A percentile compares a stretch with the other conserved stretches of the same genome.
phyloP scores from a whole-genome alignment of 495 filamentous ascomycete species.

The Penicillium manginii region DNA sequence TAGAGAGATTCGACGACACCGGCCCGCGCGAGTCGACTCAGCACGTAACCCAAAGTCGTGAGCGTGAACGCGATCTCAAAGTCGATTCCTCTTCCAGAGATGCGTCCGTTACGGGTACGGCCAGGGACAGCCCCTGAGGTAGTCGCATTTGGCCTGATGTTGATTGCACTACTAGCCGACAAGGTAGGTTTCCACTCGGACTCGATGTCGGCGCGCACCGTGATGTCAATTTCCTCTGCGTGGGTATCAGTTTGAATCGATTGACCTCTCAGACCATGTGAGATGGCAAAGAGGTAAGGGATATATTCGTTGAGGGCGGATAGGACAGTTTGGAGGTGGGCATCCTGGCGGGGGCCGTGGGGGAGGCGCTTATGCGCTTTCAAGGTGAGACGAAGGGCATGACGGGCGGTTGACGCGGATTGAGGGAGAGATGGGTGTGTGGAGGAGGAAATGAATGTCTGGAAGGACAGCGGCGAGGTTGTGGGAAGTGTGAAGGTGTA shows the following conservation, averaged over 20 bases:
- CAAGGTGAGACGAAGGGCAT: conserved; percentile 73
- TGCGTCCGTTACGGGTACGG: conserved; percentile 45
- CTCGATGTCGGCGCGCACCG: conserved; percentile 57
- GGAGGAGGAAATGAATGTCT: conserved; percentile 66
- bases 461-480: conserved; percentile 80
- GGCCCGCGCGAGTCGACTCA: conserved; percentile 69
- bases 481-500: conserved; percentile 84
- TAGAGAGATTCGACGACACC: conserved; percentile 57
- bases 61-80: conserved; percentile 82
- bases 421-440: conserved; percentile 85
- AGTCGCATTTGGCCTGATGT: neutral
- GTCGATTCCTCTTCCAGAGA: conserved; percentile 73
- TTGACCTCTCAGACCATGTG: conserved; percentile 63
- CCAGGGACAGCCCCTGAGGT: neutral
- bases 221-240: conserved; percentile 61
- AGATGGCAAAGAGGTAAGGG: conserved; percentile 75
- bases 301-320: conserved; percentile 72
- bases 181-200: conserved; percentile 87
- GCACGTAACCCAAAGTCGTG: conserved; percentile 72
- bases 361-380: conserved; percentile 83
- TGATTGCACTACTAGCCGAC: conserved; percentile 44
- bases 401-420: conserved; percentile 74
- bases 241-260: conserved; percentile 21
- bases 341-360: conserved; percentile 58
- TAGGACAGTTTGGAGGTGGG: conserved; percentile 68